These are phyloP conservation scores for Silene coronaria DNA, from an alignment of 179 eudicot genomes.

Conservation along the genomic window DNA sequence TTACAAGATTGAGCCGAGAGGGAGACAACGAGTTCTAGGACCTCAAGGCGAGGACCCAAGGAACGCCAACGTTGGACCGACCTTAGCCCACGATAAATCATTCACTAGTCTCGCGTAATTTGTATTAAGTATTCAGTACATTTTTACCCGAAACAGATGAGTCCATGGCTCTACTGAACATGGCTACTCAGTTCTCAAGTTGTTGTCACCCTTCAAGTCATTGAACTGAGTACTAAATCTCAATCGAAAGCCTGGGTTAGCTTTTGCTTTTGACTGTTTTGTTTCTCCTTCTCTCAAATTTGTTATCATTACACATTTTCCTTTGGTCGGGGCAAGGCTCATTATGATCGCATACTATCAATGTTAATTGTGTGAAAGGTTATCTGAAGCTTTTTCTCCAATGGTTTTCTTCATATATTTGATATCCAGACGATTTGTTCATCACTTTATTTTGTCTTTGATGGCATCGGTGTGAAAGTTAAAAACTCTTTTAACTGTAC, in stretches of 20 bases:
- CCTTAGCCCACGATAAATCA: too few species aligned
- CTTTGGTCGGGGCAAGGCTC: background rate
- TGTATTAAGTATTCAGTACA: too few species aligned
- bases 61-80: too few species aligned
- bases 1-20: too few species aligned
- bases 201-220: background rate
- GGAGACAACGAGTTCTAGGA: too few species aligned
- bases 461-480: background rate
- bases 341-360: conserved; percentile 1
- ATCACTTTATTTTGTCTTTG: background rate
- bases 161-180: background rate
- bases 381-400: conserved; percentile 13
- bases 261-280: conserved; percentile 8
- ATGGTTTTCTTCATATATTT: conserved; percentile 8
- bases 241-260: background rate
- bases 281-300: background rate
- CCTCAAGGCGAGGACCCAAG: too few species aligned
- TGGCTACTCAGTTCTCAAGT: background rate
- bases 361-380: background rate
- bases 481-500: background rate
- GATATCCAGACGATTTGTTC: background rate
- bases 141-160: too few species aligned
- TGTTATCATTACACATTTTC: conserved; percentile 3
- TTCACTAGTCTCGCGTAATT: too few species aligned
- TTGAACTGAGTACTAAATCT: background rate